These are phyloP conservation scores for Paralagenidium karlingii DNA, from an alignment of 352 stramenopile genomes.

Conservation along the genomic window DNA sequence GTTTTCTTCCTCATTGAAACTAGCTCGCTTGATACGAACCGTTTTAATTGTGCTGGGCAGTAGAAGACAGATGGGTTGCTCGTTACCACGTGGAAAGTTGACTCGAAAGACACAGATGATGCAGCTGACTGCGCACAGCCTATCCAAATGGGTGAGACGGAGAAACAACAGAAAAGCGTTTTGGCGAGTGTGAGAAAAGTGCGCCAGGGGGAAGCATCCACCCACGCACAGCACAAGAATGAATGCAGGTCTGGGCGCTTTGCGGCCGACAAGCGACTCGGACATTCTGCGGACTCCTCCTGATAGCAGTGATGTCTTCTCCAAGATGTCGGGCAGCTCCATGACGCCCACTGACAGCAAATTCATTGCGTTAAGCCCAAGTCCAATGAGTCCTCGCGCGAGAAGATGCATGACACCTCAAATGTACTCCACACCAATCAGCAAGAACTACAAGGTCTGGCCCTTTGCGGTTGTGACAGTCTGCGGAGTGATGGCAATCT, in stretches of 20 bases:
- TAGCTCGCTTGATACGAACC: no score
- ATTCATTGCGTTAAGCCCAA: slow-evolving; percentile 57
- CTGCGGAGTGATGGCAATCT: slow-evolving; percentile 34
- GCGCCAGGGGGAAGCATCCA: background rate
- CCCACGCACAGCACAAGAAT: slow-evolving; percentile 5
- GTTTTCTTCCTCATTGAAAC: no score
- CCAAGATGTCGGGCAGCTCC: slow-evolving; percentile 12
- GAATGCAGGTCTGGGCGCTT: slow-evolving; percentile 1
- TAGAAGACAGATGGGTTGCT: no score
- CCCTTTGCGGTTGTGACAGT: slow-evolving; percentile 43
- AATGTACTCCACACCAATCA: slow-evolving; percentile 60
- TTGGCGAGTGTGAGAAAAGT: background rate
- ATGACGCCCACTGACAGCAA: slow-evolving; percentile 35
- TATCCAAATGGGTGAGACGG: no score
- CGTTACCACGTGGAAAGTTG: no score
- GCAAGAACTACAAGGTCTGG: slow-evolving; percentile 77
- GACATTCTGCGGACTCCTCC: slow-evolving; percentile 4
- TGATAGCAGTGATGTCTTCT: slow-evolving; percentile 16
- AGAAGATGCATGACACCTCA: slow-evolving; percentile 41
- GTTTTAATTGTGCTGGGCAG: no score
- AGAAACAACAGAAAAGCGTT: background rate
- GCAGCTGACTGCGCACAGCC: no score
- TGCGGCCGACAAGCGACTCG: background rate
- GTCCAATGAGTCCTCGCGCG: slow-evolving; percentile 9
- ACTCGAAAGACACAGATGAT: no score